Base-by-base conservation (phyloP, 345 rosid genomes). In the Dipteronia sinensis region DNA sequence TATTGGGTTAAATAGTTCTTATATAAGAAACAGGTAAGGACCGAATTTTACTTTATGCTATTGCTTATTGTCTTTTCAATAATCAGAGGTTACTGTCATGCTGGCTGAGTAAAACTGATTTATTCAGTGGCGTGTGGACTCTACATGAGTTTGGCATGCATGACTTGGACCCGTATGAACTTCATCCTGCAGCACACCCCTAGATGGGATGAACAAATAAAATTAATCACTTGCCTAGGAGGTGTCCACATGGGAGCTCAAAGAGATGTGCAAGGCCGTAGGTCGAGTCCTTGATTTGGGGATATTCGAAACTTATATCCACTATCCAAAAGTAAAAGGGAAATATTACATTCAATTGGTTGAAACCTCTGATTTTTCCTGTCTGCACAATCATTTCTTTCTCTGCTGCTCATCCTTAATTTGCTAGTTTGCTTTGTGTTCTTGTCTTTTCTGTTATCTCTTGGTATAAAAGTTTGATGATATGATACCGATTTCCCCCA, bases 161-260 rank as follows among this genome's bases (percentile, higher is more conserved):
- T 69, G 56, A n/a, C n/a, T n/a, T n/a, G n/a, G n/a, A n/a, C n/a
- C n/a, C n/a, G 6, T 67, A 65, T 65, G 67, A 29, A 65, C 20
- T 65, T 65, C 40, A 65, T 34, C 6, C 34, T 68, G 56, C 58
- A 12, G 15, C 27, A n/a, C 6, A 13, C 34, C 10, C 6, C 7
- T 68, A 27, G 56, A 22, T 44, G 72, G 55, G 53, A 20, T 1
- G 7, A 51, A 51, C 56, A 51, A 51, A 16, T 51, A 19, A 51
- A 51, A 15, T 13, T 51, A 51, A 15, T 16, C 6, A 13, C 56
- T 51, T 51, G 56, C 56, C 7, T 16, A 51, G 56, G 56, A 51
- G 56, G 16, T 51, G 56, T 51, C 56, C 56, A 15, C 56, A 16
- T 15, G 17, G 72, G 34, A 10, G 5, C 20, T 12, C 31, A 23